A percentile compares a stretch with the other conserved stretches of the same genome.
phyloP scores from a whole-genome alignment of 2,329 filamentous ascomycete species.

The Clarireedia sp. region DNA sequence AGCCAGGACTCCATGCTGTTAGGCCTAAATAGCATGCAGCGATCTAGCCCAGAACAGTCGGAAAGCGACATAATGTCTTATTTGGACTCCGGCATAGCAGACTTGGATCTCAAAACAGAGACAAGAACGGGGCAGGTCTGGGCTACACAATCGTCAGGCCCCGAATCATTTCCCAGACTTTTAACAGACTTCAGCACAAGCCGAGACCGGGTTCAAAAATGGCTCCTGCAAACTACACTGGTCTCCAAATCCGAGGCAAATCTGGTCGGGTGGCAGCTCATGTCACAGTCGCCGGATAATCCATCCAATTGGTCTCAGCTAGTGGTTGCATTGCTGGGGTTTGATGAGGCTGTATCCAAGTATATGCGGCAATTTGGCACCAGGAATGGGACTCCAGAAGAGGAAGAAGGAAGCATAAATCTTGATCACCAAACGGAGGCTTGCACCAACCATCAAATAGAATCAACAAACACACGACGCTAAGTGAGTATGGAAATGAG shows the following conservation, averaged over 20 bases:
- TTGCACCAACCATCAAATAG: no score
- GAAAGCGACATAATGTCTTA: neutral
- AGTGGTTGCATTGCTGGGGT: conserved; percentile 17
- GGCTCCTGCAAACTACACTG: conserved; percentile 17
- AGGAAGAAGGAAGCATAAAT: no score
- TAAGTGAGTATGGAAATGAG: no score
- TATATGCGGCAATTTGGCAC: no score
- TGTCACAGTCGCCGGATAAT: conserved; percentile 6
- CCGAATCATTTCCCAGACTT: conserved; percentile 13
- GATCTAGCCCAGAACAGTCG: no score
- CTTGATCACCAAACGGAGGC: no score
- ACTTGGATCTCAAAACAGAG: neutral
- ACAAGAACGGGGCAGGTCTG: neutral
- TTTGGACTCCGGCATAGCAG: conserved; percentile 13
- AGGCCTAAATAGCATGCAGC: neutral
- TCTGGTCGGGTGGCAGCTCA: conserved; percentile 13
- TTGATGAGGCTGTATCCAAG: conserved; percentile 5
- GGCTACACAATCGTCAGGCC: neutral
- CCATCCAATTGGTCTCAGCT: conserved; percentile 23
- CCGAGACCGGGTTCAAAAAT: conserved; percentile 21
- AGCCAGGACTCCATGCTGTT: neutral
- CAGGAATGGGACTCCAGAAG: no score
- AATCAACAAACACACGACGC: no score
- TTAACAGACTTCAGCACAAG: conserved; percentile 17
- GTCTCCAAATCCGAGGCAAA: conserved; percentile 17